A percentile compares a stretch with the other conserved stretches of the same genome.
Conservation (phyloP, 2,329 filamentous ascomycete species). For the Hyphodiscus sp. region DNA sequence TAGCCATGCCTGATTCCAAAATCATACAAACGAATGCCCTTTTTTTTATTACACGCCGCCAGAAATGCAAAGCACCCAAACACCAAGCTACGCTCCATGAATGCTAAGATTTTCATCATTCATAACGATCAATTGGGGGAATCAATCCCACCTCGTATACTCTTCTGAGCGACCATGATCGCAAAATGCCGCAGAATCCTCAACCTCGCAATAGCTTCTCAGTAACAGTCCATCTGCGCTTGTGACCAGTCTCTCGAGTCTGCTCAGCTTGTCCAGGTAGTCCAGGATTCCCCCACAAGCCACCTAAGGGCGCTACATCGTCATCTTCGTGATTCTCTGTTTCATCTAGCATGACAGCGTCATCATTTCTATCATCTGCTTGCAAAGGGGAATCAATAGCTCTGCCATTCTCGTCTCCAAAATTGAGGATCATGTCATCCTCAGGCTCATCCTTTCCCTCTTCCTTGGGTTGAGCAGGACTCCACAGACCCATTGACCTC, state of each 20-base stretch:
- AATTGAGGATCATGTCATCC: constrained; percentile 43
- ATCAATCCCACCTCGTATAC: background rate
- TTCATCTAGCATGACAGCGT: background rate
- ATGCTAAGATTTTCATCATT: background rate
- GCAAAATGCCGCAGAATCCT: too few species aligned
- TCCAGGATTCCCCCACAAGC: constrained; percentile 39
- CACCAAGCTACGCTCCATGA: constrained; percentile 5
- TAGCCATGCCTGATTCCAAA: background rate
- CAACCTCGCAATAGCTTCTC: constrained; percentile 29
- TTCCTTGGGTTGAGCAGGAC: constrained; percentile 36
- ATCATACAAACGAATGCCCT: background rate
- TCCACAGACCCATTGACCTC: constrained; percentile 42
- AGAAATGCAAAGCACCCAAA: constrained; percentile 4
- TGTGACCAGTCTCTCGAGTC: constrained; percentile 41
- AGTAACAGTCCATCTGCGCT: constrained; percentile 51
- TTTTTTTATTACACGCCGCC: background rate
- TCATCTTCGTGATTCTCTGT: constrained; percentile 19
- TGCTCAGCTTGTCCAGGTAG: constrained; percentile 41
- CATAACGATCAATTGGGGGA: background rate
- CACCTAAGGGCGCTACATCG: constrained; percentile 33
- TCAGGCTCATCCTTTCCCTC: constrained; percentile 42
- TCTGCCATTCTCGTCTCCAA: constrained; percentile 30
- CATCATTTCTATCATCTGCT: constrained; percentile 4
- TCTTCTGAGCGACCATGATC: too few species aligned
- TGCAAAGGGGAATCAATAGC: background rate